Evolutionary conservation across 2,329 filamentous ascomycete species (phyloP).

Genomic region (Herpotrichia juniperi): DNA sequence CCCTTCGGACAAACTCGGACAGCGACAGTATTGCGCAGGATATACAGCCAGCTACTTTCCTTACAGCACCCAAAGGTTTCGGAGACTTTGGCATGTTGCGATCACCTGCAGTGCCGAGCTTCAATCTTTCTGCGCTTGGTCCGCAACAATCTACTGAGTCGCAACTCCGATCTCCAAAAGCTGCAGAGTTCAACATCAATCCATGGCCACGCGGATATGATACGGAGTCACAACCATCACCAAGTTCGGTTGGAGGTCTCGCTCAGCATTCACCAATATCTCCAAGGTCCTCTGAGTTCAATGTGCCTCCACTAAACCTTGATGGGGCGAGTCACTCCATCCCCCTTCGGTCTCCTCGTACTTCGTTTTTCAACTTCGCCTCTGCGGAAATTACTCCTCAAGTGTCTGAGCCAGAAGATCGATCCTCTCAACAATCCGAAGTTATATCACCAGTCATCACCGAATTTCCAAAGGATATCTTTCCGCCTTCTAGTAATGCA

Average conservation of each 20-base stretch:
- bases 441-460: constrained; percentile 47
- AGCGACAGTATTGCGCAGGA: constrained; percentile 15
- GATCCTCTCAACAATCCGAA: constrained; percentile 16
- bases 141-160: constrained; percentile 20
- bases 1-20: constrained; percentile 28
- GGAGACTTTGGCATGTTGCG: background rate
- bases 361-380: constrained; percentile 23
- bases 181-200: constrained; percentile 34
- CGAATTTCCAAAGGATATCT: constrained; percentile 41
- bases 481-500: constrained; percentile 29
- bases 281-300: constrained; percentile 30
- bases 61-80: background rate
- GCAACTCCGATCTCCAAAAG: constrained; percentile 34
- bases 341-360: constrained; percentile 24
- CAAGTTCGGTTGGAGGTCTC: constrained; percentile 16
- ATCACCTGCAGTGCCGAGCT: constrained; percentile 36
- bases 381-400: constrained; percentile 2
- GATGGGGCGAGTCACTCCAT: constrained; percentile 21
- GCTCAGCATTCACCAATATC: constrained; percentile 27
- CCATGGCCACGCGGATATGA: constrained; percentile 37
- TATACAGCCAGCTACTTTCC: background rate
- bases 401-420: background rate
- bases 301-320: constrained; percentile 15
- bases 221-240: constrained; percentile 17
- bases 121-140: constrained; percentile 29